Conservation (phyloP, 2,329 filamentous ascomycete species). For the Penicillium palitans region DNA sequence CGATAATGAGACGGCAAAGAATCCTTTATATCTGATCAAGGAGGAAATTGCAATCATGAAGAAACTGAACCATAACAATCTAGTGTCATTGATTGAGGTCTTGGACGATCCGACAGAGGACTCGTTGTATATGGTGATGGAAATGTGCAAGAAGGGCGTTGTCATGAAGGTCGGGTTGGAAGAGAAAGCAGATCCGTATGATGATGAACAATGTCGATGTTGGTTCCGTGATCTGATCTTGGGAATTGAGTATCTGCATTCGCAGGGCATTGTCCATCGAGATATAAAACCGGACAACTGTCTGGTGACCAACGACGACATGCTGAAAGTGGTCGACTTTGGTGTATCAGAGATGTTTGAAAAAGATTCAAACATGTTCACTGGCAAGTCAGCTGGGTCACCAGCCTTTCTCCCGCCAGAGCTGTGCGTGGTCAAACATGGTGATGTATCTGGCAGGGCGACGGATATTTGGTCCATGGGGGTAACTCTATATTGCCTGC, state of each 20-base stretch:
- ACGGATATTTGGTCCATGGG: constrained; percentile 99
- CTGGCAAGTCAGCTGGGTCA: constrained; percentile 88
- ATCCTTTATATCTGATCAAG: constrained; percentile 81
- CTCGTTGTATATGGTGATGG: constrained; percentile 96
- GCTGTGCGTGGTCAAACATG: constrained; percentile 81
- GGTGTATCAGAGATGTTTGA: constrained; percentile 99
- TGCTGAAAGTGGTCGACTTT: constrained; percentile 97
- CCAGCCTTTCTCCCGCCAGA: constrained; percentile 94
- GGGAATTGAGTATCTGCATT: constrained; percentile 93
- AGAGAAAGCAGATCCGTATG: constrained; percentile 77
- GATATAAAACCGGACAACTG: constrained; percentile 99
- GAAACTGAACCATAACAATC: constrained; percentile 89
- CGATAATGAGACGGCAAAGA: constrained; percentile 58
- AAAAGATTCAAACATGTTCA: constrained; percentile 82
- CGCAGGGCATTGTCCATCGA: constrained; percentile 89
- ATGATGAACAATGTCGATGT: constrained; percentile 75
- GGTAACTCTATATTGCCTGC: constrained; percentile 86
- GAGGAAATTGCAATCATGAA: constrained; percentile 99
- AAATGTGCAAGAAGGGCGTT: constrained; percentile 98
- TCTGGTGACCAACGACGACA: constrained; percentile 81
- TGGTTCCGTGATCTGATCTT: constrained; percentile 96
- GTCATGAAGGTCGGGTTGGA: constrained; percentile 95
- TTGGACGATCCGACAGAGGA: constrained; percentile 94
- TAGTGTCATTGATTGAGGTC: constrained; percentile 92
- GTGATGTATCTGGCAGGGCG: constrained; percentile 81